Evolutionary conservation across 2,329 filamentous ascomycete genomes (phyloP), one percentile per base, ranked within the genome.

Genomic region (Fusarium sp.): DNA sequence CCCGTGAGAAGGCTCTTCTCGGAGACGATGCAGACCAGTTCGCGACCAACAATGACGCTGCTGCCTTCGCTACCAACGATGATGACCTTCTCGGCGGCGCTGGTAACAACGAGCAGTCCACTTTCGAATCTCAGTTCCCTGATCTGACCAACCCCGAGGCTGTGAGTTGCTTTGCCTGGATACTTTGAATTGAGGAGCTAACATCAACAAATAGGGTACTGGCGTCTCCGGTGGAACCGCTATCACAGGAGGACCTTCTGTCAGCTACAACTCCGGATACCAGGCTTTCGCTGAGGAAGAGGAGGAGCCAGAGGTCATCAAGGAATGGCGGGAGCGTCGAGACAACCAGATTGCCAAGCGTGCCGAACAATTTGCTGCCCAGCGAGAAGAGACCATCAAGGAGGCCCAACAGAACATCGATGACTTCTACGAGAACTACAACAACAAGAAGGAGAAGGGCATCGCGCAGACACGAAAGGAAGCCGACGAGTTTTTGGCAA

Each of bases 381-480:
- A 95, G 84, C 96, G 96, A 80, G 89, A 90, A 70, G 91, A 95
- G 80, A 98, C 94, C 3, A 85, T 98, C 79, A 90, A 93, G 80
- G 94, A 96, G 75, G 96, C 96, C 14, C 94, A 94, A 79, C 89
- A 95, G 80, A 96, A 97, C 81, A 97, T 99, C 72, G 96, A 99
- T 81, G 96, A 98, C 81, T 99, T 98, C 84, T 99, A 99, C 86
- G 95, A 98, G 80, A 98, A 97, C 83, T 99, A 99, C 87, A 98
- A 98, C 86, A 91, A 92, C 82, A 97, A 98, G 85, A 95, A 96
- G 81, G 96, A 99, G 81, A 98, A 98, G 88, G 90, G 89, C 65
- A 92, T 98, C 74, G 87, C 92, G 26, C 93, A 97, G 85, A 96
- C 95, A 61, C 90, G 92, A 77, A 92, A 93, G 81, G 96, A 99